Evolutionary conservation across 2,329 filamentous ascomycete species (phyloP).

Genomic region (Westerdykella sp.): DNA sequence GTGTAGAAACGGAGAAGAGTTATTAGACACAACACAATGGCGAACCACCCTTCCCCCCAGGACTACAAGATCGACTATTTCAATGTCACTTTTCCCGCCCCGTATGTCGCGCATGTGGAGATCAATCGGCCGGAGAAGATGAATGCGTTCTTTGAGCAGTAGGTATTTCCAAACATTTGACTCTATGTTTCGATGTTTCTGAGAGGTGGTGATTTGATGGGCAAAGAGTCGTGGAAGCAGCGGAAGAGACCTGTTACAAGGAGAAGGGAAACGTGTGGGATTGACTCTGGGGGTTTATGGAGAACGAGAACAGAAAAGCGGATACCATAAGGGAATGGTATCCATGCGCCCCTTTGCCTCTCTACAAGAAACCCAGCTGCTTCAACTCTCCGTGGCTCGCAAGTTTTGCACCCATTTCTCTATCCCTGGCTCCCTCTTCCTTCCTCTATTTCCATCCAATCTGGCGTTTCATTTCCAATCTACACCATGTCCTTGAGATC

Average conservation of each 20-base stretch:
- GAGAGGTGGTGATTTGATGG: not conserved
- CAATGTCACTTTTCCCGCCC: constrained; percentile 63
- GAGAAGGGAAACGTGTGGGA: not conserved
- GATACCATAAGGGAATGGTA: not conserved
- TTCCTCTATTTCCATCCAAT: too few relatives aligned
- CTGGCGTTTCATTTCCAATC: not conserved
- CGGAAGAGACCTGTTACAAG: not conserved
- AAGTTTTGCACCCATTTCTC: not conserved
- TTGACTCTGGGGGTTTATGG: too few relatives aligned
- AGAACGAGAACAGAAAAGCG: not conserved
- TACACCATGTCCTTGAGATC: not conserved
- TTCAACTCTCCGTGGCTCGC: not conserved
- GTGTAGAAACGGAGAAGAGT: not conserved
- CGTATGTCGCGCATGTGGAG: constrained; percentile 81
- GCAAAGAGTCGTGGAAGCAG: not conserved
- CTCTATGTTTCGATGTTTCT: not conserved
- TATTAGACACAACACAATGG: constrained; percentile 10
- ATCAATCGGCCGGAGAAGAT: constrained; percentile 83
- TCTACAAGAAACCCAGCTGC: too few relatives aligned
- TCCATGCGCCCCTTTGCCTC: too few relatives aligned
- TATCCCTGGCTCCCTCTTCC: too few relatives aligned
- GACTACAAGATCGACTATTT: constrained; percentile 57
- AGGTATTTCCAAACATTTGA: constrained; percentile 19
- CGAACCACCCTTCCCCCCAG: constrained; percentile 8
- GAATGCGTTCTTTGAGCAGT: constrained; percentile 75